Percentiles rank a stretch among this genome's conserved stretches.
Conservation (phyloP, 192 early-diverging fungal genomes). For the Oehlia diaphana region DNA sequence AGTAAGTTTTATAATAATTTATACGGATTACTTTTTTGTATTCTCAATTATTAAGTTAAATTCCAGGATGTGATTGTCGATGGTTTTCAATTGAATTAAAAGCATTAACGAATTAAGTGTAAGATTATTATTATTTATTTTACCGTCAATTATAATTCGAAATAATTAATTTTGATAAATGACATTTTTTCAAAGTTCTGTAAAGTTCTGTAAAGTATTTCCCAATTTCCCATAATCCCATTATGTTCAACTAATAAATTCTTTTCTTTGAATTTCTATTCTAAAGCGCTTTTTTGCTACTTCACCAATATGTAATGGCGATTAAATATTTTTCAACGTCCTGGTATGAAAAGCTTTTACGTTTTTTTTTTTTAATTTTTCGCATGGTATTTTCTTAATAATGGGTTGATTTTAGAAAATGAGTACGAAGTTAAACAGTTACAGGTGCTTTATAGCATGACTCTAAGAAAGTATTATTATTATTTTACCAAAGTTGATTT, state of each 20-base stretch:
- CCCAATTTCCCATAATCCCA: conserved; percentile 80
- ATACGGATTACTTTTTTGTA: background rate
- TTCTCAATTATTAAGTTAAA: conserved; percentile 40
- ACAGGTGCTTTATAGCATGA: conserved; percentile 51
- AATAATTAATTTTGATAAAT: background rate
- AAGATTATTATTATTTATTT: background rate
- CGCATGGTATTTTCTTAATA: background rate
- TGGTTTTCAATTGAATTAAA: conserved; percentile 76
- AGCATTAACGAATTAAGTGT: conserved; percentile 67
- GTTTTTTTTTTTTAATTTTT: background rate
- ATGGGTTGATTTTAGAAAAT: conserved; percentile 44
- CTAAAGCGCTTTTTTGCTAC: conserved; percentile 61
- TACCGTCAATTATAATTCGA: background rate
- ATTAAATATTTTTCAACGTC: too few species aligned
- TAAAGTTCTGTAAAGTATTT: too few species aligned
- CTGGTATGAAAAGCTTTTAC: background rate
- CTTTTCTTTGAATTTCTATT: conserved; percentile 56
- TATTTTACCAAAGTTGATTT: background rate
- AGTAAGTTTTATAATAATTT: conserved; percentile 40
- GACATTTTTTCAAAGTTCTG: conserved; percentile 51
- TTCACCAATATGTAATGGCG: conserved; percentile 50
- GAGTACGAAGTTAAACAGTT: conserved; percentile 70
- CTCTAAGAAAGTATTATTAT: too few species aligned
- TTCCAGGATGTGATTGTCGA: conserved; percentile 80
- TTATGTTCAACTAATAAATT: conserved; percentile 67